phyloP scores from a whole-genome alignment of 257 asterid genomes.

The Solanum chiquidenum region DNA sequence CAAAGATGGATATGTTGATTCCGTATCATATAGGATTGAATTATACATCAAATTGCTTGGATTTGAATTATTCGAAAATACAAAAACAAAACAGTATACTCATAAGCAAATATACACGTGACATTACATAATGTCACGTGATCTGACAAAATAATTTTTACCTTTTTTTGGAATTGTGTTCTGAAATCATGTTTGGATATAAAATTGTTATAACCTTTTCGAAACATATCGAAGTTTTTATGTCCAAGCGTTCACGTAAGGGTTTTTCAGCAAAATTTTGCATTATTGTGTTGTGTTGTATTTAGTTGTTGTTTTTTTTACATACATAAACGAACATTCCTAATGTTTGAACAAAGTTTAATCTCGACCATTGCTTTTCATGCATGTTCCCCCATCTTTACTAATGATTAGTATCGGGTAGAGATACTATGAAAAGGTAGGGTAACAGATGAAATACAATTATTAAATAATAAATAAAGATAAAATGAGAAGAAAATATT shows the following conservation, averaged over 20 bases:
- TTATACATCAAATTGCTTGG: too few species aligned
- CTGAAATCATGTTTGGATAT: not conserved
- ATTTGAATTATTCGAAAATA: too few species aligned
- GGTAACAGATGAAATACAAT: too few species aligned
- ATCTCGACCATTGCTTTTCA: constrained; percentile 7
- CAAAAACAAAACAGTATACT: too few species aligned
- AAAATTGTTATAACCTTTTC: not conserved
- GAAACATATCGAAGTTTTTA: too few species aligned
- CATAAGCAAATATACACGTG: too few species aligned
- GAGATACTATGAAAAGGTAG: too few species aligned
- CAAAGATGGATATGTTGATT: too few species aligned
- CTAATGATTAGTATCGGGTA: not conserved
- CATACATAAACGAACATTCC: constrained; percentile 23
- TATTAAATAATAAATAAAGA: too few species aligned
- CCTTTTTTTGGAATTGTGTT: not conserved
- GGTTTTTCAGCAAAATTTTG: not conserved
- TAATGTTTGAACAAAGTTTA: constrained; percentile 33
- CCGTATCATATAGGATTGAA: too few species aligned
- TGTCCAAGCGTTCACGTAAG: not conserved
- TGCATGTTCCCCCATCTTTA: not conserved
- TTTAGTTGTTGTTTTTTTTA: not conserved
- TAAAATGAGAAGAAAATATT: too few species aligned
- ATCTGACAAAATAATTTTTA: not conserved
- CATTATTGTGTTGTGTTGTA: not conserved
- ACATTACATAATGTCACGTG: not conserved